Base-by-base conservation (phyloP, 441 rosid genomes). In the Brassica hybrid region DNA sequence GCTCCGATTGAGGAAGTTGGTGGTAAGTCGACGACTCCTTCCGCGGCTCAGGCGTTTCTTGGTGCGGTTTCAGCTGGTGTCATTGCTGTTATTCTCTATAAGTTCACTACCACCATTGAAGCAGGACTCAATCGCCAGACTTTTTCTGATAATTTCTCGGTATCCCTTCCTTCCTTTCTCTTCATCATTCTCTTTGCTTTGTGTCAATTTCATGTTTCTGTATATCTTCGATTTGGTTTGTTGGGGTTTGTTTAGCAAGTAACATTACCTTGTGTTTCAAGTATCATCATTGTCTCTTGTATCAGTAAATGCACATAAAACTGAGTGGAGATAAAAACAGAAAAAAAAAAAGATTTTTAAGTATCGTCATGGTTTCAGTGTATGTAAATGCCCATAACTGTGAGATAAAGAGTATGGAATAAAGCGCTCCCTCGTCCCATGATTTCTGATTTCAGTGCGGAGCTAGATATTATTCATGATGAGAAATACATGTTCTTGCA, bases 81-180 rank as follows among this genome's bases (percentile, higher is more conserved):
- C 52, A 92, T 94, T 70, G 91, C 98, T 6, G 76, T 94, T 45
- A 85, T 94, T 72, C 94, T 94, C 69, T 94, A 94, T 65, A 92
- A 94, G 79, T 94, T 92, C 84, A 83, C 96, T 70, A 66, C 79
- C 7, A 94, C 97, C 57, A 74, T 94, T 48, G 96, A 92, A 79
- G 83, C 93, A 1, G 21, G 90, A 59, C 94, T 92, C 71, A 92
- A 86, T 76, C 96, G 96, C 41, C 96, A 90, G 71, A 76, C 92
- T 0, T 30, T 92, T 36, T 86, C 98, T n/a, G 94, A 94, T 73
- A 90, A 79, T 82, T 87, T 84, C 82, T 92, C 98, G 77, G 97
- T 92, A 54, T 84, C 0, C 36, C 63, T 11, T 58, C 7, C 8
- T 1, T n/a, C 5, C 32, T 25, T 52, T 58, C 14, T 75, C 19